phyloP scores from a whole-genome alignment of 768 basidiomycete species.

The Phylloporus sp. region DNA sequence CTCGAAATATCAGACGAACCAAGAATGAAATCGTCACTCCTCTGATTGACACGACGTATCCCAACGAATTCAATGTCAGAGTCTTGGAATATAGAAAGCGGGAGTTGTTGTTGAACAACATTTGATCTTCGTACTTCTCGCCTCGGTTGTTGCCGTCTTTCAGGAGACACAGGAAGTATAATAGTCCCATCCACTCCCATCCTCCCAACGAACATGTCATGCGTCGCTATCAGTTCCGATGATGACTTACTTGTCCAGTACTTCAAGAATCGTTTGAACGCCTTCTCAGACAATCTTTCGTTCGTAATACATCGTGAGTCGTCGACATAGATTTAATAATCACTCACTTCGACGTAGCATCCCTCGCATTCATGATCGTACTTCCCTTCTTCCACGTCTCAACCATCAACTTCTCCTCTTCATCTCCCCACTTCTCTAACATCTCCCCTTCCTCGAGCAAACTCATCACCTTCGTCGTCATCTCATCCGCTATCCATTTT shows the following conservation, averaged over 20 bases:
- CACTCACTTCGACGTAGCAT: neutral
- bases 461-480: too few species aligned
- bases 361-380: neutral
- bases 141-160: neutral
- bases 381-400: neutral
- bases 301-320: neutral
- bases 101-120: neutral
- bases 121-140: neutral
- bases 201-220: neutral
- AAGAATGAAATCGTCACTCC: neutral
- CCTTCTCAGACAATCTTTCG: neutral
- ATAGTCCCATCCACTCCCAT: neutral
- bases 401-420: neutral
- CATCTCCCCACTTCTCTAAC: neutral
- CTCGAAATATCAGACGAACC: neutral
- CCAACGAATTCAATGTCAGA: neutral
- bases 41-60: neutral
- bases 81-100: neutral
- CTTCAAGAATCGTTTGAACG: neutral
- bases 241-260: neutral
- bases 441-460: neutral
- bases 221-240: neutral
- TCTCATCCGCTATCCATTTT: too few species aligned
- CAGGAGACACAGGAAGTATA: neutral
- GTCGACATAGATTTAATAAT: neutral